Evolutionary conservation across 1,284 basidiomycete genomes (phyloP).

Genomic region (Testicularia cyperi): DNA sequence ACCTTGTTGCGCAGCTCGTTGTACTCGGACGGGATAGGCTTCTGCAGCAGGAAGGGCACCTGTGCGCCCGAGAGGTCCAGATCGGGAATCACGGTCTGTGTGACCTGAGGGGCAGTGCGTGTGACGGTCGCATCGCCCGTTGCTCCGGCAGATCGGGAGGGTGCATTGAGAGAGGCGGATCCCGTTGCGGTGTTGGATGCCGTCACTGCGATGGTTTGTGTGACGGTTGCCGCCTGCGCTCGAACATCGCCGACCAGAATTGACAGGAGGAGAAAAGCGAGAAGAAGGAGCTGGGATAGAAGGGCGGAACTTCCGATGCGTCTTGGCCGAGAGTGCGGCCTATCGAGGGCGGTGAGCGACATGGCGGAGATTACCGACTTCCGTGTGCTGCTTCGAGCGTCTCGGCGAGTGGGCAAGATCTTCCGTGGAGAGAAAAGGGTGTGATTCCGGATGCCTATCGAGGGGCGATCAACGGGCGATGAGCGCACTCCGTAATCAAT

Average conservation of each 20-base stretch:
- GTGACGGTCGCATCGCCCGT: conserved; percentile 7
- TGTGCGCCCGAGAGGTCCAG: conserved; percentile 27
- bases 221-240: conserved; percentile 25
- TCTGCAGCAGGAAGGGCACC: conserved; percentile 34
- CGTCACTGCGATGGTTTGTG: conserved; percentile 16
- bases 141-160: conserved; percentile 6
- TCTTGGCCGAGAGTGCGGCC: too few species aligned
- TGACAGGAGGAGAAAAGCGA: neutral
- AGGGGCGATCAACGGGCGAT: too few species aligned
- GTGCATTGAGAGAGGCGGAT: conserved; percentile 34
- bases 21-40: conserved; percentile 21
- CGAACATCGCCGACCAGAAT: too few species aligned
- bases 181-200: conserved; percentile 9
- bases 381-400: too few species aligned
- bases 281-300: neutral
- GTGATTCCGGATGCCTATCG: too few species aligned
- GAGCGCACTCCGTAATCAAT: too few species aligned
- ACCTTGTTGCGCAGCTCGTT: conserved; percentile 9
- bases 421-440: too few species aligned
- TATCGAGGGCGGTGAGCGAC: too few species aligned
- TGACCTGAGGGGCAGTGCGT: conserved; percentile 8
- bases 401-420: too few species aligned
- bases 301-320: too few species aligned
- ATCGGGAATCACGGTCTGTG: conserved; percentile 32
- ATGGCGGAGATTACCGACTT: too few species aligned